Percentiles rank a stretch among this genome's conserved stretches.
These are phyloP conservation scores for Ogataea nonfermentans DNA, from an alignment of 805 yeast species.

Conservation along the genomic window DNA sequence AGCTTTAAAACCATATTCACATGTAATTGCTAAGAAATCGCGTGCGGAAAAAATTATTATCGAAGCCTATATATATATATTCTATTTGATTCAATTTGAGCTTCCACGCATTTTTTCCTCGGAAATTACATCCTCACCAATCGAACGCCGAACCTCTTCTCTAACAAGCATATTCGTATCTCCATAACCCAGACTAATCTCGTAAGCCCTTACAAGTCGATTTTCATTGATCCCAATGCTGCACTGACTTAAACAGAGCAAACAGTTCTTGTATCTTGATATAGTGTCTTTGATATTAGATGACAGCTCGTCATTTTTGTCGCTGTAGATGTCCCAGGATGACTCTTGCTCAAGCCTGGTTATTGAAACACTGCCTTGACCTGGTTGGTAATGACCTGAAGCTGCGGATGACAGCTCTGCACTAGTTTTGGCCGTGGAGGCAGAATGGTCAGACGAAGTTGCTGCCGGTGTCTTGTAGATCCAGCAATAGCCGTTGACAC, in stretches of 20 bases:
- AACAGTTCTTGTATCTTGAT: conserved; percentile 79
- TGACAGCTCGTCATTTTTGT: conserved; percentile 75
- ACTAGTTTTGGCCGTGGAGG: conserved; percentile 33
- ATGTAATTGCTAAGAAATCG: conserved; percentile 2
- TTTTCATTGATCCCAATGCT: conserved; percentile 86
- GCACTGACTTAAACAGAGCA: conserved; percentile 76
- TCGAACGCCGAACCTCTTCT: conserved; percentile 65
- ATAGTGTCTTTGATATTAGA: conserved; percentile 65
- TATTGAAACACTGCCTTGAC: conserved; percentile 62
- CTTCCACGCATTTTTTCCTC: conserved; percentile 82
- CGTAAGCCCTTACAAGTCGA: conserved; percentile 78
- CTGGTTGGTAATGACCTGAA: conserved; percentile 44
- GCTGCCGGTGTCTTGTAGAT: conserved; percentile 60
- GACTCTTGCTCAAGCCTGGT: conserved; percentile 85
- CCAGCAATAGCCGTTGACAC: conserved; percentile 96
- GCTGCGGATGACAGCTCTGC: conserved; percentile 38
- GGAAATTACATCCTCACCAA: conserved; percentile 71
- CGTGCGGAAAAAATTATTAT: background rate
- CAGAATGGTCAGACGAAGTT: conserved; percentile 13
- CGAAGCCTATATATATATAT: background rate
- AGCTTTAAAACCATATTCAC: conserved; percentile 8
- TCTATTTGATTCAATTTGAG: conserved; percentile 2
- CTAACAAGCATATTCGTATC: conserved; percentile 70
- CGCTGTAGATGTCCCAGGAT: conserved; percentile 93
- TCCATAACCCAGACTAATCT: conserved; percentile 78